Conservation (phyloP, 306 rosid genomes). For the Morella rubra region DNA sequence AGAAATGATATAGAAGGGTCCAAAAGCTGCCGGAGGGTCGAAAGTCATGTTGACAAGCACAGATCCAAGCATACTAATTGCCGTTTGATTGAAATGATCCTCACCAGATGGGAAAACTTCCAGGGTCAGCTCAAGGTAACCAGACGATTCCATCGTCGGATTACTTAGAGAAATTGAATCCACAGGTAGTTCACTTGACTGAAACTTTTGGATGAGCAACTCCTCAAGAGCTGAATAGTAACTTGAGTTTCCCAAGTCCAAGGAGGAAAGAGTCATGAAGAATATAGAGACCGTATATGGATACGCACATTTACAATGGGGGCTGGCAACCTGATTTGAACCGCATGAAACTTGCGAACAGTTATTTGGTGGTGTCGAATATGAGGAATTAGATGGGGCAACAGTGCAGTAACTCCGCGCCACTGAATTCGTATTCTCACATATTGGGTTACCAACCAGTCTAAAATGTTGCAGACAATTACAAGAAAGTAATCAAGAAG, state of each 20-base stretch:
- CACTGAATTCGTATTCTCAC: constrained; percentile 24
- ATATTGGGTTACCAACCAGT: constrained; percentile 53
- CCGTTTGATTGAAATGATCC: constrained; percentile 47
- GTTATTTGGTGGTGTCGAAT: constrained; percentile 28
- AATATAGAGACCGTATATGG: constrained; percentile 57
- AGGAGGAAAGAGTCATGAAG: constrained; percentile 63
- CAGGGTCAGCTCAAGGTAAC: constrained; percentile 42
- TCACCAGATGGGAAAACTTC: constrained; percentile 48
- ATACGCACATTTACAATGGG: constrained; percentile 65
- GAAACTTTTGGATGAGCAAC: constrained; percentile 14
- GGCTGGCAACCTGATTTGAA: constrained; percentile 43
- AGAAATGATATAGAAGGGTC: constrained; percentile 45
- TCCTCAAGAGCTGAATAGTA: constrained; percentile 34
- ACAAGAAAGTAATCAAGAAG: neutral
- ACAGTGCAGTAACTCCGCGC: constrained; percentile 37
- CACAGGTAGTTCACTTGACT: constrained; percentile 23
- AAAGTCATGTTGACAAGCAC: constrained; percentile 52
- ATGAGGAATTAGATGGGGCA: constrained; percentile 20
- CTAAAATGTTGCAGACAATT: constrained; percentile 27
- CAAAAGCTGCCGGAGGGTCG: constrained; percentile 40
- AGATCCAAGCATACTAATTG: constrained; percentile 38
- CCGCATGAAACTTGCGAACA: constrained; percentile 45
- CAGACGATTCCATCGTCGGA: constrained; percentile 16
- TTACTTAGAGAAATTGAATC: constrained; percentile 50
- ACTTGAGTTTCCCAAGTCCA: constrained; percentile 36